Evolutionary conservation across 2,329 filamentous ascomycete species (phyloP).

Genomic region (Fusarium denticulatum): DNA sequence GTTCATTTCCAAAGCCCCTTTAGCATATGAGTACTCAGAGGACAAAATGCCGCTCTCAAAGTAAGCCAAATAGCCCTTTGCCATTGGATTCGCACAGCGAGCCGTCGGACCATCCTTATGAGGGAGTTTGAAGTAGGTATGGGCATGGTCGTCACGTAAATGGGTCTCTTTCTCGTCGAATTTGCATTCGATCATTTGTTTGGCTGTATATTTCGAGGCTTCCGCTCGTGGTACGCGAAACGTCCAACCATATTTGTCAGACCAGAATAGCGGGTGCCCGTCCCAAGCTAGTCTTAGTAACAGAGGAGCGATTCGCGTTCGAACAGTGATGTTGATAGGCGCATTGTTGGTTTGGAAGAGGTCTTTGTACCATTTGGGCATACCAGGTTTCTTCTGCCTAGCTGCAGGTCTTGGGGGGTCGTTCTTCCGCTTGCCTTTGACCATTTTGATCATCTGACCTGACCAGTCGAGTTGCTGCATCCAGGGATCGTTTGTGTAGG

Average conservation of each 20-base stretch:
- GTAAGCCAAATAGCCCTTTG: constrained; percentile 89
- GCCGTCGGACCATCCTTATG: constrained; percentile 93
- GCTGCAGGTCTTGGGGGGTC: constrained; percentile 81
- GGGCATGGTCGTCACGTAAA: constrained; percentile 72
- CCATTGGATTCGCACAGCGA: constrained; percentile 86
- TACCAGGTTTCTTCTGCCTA: constrained; percentile 91
- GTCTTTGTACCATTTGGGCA: constrained; percentile 96
- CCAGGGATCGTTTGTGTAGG: constrained; percentile 88
- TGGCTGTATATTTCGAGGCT: constrained; percentile 70
- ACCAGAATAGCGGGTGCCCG: constrained; percentile 90
- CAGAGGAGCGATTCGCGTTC: constrained; percentile 87
- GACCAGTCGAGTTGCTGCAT: constrained; percentile 94
- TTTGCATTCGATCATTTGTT: constrained; percentile 78
- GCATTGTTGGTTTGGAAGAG: constrained; percentile 76
- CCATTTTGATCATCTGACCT: constrained; percentile 89
- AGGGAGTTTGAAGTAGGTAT: constrained; percentile 89
- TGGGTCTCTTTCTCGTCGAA: constrained; percentile 78
- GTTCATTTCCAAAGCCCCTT: constrained; percentile 97
- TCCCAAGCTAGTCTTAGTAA: constrained; percentile 89
- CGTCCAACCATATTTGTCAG: constrained; percentile 91
- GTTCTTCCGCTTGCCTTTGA: constrained; percentile 87
- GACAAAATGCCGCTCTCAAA: constrained; percentile 90
- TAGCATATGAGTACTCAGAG: constrained; percentile 89
- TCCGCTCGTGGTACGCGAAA: constrained; percentile 78
- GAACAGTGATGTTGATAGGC: constrained; percentile 81